Evolutionary conservation across 2,329 filamentous ascomycete species (phyloP), one percentile per base, ranked within the genome.

Genomic region (Pseudonectria buxi): DNA sequence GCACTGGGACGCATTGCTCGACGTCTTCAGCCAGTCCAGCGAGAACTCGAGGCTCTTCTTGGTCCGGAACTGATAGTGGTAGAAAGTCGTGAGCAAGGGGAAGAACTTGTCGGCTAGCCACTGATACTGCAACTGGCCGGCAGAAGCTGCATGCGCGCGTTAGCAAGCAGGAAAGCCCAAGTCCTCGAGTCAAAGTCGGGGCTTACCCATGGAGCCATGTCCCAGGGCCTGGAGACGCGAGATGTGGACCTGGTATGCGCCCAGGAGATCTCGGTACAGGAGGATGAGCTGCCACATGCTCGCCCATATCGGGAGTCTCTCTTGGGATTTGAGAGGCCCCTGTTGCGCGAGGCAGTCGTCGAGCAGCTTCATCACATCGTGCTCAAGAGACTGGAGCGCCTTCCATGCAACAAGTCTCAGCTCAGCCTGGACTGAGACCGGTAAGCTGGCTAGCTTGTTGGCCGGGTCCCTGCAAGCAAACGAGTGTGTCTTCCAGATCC

Each of bases 271-370:
- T 14, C 63, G 61, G 41, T 72, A 71, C 46, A 70, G 63, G 27
- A 72, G 56, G 28, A 72, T 65, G 37, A 71, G 50, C 41, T 71
- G 65, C 68, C 70, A 72, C 50, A 71, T 51, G 47, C 62, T 64
- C 12, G 60, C 64, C 67, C 69, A 72, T 14, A 72, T 46, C n/a
- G 63, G 60, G 38, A 70, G 50, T 32, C 58, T 60, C 33, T 67
- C 65, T 11, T 63, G 51, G 1, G 53, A 41, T 46, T 60, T 57
- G 10, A 64, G 58, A 15, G 65, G 55, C 10, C 57, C 55, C 32
- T 63, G 55, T 31, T 66, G 64, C 6, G 53, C 49, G 24, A 67
- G 50, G 27, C 55, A 59, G 18, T 60, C 59, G 33, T 67, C 64
- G 16, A 67, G 54, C 26, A 61, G 57, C 42, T 57, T 60, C 32